Evolutionary conservation across 805 yeast species (phyloP).

Genomic region (Lipomyces sp.): DNA sequence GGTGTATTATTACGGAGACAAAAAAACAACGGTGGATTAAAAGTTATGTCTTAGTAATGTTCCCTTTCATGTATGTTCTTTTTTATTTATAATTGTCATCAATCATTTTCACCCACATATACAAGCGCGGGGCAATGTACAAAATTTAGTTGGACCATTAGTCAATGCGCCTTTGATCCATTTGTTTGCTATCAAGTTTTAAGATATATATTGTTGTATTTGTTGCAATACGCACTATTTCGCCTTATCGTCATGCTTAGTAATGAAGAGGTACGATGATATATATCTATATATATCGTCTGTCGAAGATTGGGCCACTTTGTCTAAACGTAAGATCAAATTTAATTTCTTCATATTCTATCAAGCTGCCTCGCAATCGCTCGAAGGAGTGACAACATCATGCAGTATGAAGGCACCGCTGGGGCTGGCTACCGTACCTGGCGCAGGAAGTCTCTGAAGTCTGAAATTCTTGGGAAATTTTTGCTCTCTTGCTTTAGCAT

Average conservation of each 20-base stretch:
- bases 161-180: background rate
- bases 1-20: background rate
- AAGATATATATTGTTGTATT: background rate
- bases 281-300: background rate
- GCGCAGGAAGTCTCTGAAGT: too few relatives aligned
- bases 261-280: background rate
- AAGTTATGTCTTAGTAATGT: background rate
- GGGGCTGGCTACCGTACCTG: too few relatives aligned
- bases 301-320: too few relatives aligned
- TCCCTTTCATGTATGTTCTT: background rate
- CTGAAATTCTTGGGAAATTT: too few relatives aligned
- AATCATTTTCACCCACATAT: background rate
- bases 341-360: too few relatives aligned
- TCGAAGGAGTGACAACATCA: too few relatives aligned
- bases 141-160: background rate
- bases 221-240: background rate
- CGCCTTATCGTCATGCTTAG: background rate
- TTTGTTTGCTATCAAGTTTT: slow-evolving; percentile 1
- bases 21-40: background rate
- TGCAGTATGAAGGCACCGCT: too few relatives aligned
- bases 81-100: background rate
- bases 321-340: too few relatives aligned
- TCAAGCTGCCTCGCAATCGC: too few relatives aligned
- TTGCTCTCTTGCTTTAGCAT: too few relatives aligned
- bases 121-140: background rate